Base-by-base conservation (phyloP, 2,329 filamentous ascomycete genomes). In the Pseudocercospora pini-densiflorae region DNA sequence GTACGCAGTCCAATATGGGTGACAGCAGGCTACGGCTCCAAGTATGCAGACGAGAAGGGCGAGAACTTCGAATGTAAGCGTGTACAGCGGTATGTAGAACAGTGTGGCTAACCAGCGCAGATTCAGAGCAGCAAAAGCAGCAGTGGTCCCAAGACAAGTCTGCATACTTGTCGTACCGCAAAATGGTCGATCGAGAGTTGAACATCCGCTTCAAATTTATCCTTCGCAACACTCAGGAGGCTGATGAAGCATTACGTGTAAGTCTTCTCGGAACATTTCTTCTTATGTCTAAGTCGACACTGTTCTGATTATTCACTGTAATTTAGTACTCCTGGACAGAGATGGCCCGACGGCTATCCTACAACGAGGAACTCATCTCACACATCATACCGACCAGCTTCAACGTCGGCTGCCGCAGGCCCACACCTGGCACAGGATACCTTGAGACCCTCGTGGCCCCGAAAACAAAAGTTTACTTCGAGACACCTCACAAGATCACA, bases 341-440 rank as follows among this genome's bases (percentile, higher is more conserved):
- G n/a, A 43, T 43, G 36, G 36, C 36, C 3, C 36, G 36, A 43
- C 10, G 36, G 36, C 36, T 43, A 43, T 43, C 36, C 36, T 43
- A 43, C 36, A 43, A 43, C 36, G 36, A 43, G n/a, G 36, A 43
- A 43, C 36, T 43, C 36, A n/a, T 43, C 36, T 43, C 36, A 43
- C 36, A 43, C 36, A 43, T 43, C 36, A 43, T 43, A 45, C 36
- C 36, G 2, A 43, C 68, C 3, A 61, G 63, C 19, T 70, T 63
- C 29, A 55, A 55, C 2, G 63, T 70, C 2, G 68, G 68, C 33
- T 70, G 68, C 40, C 57, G 68, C 19, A 59, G 68, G 31, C 61
- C 63, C 4, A 68, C 65, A 1, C 65, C 68, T 1, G 68, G 68
- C 27, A 59, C 49, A 21, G 63, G 65, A 3, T 70, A 65, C 31